These are phyloP conservation scores for Cubamyces lactineus DNA, from an alignment of 768 basidiomycete genomes.

Conservation along the genomic window DNA sequence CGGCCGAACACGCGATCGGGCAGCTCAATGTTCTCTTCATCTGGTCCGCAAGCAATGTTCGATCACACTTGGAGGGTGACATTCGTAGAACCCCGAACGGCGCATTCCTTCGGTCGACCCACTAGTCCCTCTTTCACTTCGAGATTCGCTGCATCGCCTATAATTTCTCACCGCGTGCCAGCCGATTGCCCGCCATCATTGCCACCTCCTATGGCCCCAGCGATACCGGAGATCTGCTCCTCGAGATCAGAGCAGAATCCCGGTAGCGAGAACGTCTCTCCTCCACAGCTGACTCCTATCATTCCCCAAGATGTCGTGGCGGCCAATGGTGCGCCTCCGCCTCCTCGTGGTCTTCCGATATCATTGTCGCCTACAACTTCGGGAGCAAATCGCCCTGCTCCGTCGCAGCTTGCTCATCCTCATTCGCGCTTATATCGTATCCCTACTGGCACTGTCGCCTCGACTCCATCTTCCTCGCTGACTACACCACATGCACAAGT, in stretches of 20 bases:
- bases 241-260: neutral
- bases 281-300: neutral
- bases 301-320: neutral
- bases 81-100: neutral
- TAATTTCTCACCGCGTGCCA: too few species aligned
- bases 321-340: too few species aligned
- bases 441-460: neutral
- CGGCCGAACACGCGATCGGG: neutral
- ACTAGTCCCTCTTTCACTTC: neutral
- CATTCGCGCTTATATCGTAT: too few species aligned
- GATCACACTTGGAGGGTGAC: conserved; percentile 16
- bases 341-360: too few species aligned
- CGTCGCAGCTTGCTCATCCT: too few species aligned
- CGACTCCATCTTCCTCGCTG: neutral
- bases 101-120: neutral
- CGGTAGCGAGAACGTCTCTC: neutral
- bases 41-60: conserved; percentile 15
- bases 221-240: neutral
- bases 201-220: neutral
- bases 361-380: too few species aligned
- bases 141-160: neutral
- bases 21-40: neutral
- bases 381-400: too few species aligned
- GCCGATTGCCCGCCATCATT: too few species aligned
- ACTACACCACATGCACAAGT: neutral